These are phyloP conservation scores for Anisodus tanguticus DNA, from an alignment of 257 asterid genomes.

Conservation along the genomic window DNA sequence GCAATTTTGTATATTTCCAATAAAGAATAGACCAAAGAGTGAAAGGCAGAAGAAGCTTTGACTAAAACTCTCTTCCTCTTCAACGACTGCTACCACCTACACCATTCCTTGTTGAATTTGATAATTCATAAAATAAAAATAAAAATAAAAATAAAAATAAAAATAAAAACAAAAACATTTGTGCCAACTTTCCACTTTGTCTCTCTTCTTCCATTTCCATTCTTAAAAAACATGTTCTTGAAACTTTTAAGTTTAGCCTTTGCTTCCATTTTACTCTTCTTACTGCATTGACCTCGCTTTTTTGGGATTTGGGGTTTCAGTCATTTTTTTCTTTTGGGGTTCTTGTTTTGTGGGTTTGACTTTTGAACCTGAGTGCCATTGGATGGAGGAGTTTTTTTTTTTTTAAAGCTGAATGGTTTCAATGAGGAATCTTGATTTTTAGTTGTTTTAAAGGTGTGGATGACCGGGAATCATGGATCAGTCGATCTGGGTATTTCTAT, in stretches of 20 bases:
- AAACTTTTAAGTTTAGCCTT: neutral
- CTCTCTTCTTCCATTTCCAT: neutral
- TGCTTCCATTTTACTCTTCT: neutral
- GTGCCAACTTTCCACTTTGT: neutral
- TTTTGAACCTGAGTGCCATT: neutral
- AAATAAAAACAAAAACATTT: neutral
- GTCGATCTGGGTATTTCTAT: neutral
- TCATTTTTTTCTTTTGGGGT: neutral
- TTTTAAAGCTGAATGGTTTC: neutral
- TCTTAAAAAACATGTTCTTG: neutral
- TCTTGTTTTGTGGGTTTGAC: neutral
- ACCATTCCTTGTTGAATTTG: conserved; percentile 24
- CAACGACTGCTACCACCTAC: neutral
- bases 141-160: neutral
- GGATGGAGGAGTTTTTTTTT: neutral
- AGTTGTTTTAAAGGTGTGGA: conserved; percentile 12
- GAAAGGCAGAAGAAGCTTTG: conserved; percentile 26
- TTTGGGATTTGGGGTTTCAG: neutral
- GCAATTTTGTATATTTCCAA: conserved; percentile 1
- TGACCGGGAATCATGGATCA: conserved; percentile 23
- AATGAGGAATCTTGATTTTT: neutral
- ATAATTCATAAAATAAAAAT: neutral
- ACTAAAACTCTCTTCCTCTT: neutral
- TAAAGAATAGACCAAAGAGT: neutral
- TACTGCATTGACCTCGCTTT: neutral